phyloP scores from a whole-genome alignment of 805 yeast species.

The Grigorovia transvaalensis region DNA sequence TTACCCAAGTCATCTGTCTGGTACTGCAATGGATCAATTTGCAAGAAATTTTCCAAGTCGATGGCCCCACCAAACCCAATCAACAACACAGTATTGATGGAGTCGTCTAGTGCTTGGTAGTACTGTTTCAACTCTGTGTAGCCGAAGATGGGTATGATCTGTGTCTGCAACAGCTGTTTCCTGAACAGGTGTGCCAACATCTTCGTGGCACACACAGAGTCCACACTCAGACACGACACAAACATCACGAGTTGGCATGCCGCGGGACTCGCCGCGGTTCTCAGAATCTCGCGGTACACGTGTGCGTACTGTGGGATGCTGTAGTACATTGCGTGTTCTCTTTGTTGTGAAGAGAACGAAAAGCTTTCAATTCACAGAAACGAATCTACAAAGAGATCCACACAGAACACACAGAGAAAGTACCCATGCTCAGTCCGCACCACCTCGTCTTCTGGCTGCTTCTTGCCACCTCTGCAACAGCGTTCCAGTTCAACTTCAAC shows the following conservation, averaged over 20 bases:
- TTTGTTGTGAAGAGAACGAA: too few species aligned
- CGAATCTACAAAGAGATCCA: too few species aligned
- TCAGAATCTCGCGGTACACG: slow-evolving; percentile 58
- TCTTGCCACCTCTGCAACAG: background rate
- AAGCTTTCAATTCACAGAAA: too few species aligned
- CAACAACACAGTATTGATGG: slow-evolving; percentile 58
- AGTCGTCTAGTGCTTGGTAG: slow-evolving; percentile 60
- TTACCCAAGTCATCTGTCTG: slow-evolving; percentile 29
- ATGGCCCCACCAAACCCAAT: slow-evolving; percentile 92
- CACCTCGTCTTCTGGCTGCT: background rate
- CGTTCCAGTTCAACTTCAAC: slow-evolving; percentile 34
- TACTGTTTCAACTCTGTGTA: slow-evolving; percentile 64
- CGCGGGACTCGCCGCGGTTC: slow-evolving; percentile 78
- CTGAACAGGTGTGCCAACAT: slow-evolving; percentile 62
- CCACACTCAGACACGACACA: slow-evolving; percentile 84
- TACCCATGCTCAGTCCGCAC: background rate
- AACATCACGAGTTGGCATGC: slow-evolving; percentile 80
- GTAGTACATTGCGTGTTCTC: slow-evolving; percentile 52
- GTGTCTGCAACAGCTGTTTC: slow-evolving; percentile 76
- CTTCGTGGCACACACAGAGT: slow-evolving; percentile 82
- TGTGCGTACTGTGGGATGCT: slow-evolving; percentile 55
- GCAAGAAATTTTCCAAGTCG: slow-evolving; percentile 68
- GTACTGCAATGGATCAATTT: slow-evolving; percentile 47
- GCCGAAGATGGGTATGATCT: slow-evolving; percentile 87
- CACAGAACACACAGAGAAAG: background rate